Conservation (phyloP, 2,329 filamentous ascomycete species). For the Neofusicoccum sp. region DNA sequence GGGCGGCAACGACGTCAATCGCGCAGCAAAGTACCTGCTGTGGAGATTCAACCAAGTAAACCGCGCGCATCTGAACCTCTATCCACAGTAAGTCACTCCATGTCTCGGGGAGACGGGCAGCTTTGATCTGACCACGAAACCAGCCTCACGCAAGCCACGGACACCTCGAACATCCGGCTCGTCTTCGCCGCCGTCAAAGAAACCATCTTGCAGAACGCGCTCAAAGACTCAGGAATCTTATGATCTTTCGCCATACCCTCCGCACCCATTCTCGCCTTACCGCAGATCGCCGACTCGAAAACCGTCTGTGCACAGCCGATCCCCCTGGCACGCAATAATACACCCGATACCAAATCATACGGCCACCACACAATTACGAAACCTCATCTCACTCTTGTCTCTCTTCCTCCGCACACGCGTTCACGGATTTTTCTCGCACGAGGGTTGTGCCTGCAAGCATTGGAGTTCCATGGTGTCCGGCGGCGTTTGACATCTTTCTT, state of each 20-base stretch:
- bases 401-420: constrained; percentile 11
- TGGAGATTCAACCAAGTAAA: constrained; percentile 99
- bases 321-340: constrained; percentile 19
- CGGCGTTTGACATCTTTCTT: constrained; percentile 14
- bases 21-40: constrained; percentile 93
- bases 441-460: constrained; percentile 17
- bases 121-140: constrained; percentile 1
- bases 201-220: constrained; percentile 95
- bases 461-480: constrained; percentile 18
- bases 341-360: constrained; percentile 17
- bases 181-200: constrained; percentile 99
- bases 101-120: neutral
- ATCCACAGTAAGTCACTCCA: constrained; percentile 79
- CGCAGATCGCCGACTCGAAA: constrained; percentile 19
- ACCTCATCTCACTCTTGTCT: constrained; percentile 4
- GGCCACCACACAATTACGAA: constrained; percentile 18
- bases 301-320: constrained; percentile 19
- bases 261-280: constrained; percentile 4
- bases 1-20: constrained; percentile 95
- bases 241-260: constrained; percentile 25
- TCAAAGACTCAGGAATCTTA: constrained; percentile 97
- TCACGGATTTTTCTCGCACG: constrained; percentile 18
- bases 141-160: constrained; percentile 96
- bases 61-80: constrained; percentile 89
- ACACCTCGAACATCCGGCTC: constrained; percentile 95